Base-by-base conservation (phyloP, 2,329 filamentous ascomycete genomes). In the Chalaropsis thielavioides region DNA sequence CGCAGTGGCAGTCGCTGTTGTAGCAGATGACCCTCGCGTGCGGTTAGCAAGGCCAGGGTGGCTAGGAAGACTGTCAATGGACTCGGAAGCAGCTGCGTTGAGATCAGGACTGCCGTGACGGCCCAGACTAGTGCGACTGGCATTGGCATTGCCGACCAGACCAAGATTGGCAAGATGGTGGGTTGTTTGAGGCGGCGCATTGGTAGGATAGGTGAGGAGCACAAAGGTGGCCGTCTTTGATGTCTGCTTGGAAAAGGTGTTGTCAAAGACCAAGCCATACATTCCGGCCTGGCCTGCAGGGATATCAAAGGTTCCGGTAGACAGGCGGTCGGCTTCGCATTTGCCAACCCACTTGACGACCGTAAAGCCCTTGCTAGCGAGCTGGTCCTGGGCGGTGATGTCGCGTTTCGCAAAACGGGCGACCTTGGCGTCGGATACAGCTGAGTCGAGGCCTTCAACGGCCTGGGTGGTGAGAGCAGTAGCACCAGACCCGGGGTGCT, bases 211-310 rank as follows among this genome's bases (percentile, higher is more conserved):
- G 46, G 91, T 97, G 73, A 97, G 82, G 63, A 99, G 83, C 43
- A 96, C 92, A 72, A 99, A 90, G 7, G 92, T 97, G 22, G 91
- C 91, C 38, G 88, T 96, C 77, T 99, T 99, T 63, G 92, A 94
- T 51, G 89, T 87, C 74, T 87, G 89, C 77, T 96, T 97, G 67
- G 92, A 96, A 74, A 99, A 99, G 35, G 94, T 99, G 73, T 99
- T 99, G 82, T 99, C 94, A 72, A 99, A 96, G 40, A 97, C 90
- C 68, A 99, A 79, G 65, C 92, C 94, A 73, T 95, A 99, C 84
- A 96, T 96, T 72, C 94, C 94, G 27, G 86, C 89, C 68, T 94
- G 85, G 41, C 84, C 85, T 7, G 78, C 71, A 0, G 79, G 78
- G 27, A 97, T 89, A 72, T 96, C 88, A 73, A 90, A 90, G 22